Base-by-base conservation (phyloP, 2,329 filamentous ascomycete genomes). In the Monosporascus sp. region DNA sequence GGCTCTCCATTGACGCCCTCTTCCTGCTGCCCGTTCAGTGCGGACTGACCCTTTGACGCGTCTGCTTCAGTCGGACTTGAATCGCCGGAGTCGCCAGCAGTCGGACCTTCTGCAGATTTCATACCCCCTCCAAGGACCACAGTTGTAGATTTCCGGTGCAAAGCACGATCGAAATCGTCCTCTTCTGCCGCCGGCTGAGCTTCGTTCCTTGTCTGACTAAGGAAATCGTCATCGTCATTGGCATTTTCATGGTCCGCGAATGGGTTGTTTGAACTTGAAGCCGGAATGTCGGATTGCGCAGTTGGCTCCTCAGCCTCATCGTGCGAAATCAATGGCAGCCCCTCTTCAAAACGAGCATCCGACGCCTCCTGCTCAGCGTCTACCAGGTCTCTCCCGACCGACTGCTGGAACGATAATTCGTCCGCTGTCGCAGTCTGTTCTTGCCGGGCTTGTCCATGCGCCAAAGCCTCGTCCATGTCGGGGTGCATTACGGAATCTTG, bases 101-200 rank as follows among this genome's bases (percentile, higher is more conserved):
- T 34, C 19, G 44, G 41, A 9, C 31, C 48, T 24, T 51, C 26
- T 40, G 16, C 41, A 7, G 48, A 27, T 27, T 56, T 44, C n/a
- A 59, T 50, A 41, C 50, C 56, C 34, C 60, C 75, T 26, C 77
- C 73, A 53, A 90, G 71, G 1, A 87, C 85, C 67, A 90, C 83
- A 63, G 80, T 77, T 0, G 87, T 91, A 20, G 85, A 87, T 67
- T 90, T 90, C 52, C 87, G 80, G 59, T 84, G 78, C n/a, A 90
- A 61, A 1, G 68, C 53, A 40, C 62, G 66, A 43, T 64, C 67
- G 44, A 60, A 56, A 4, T 57, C 61, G 40, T 62, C 59, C 17
- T 67, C 61, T n/a, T 59, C 59, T 5, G 61, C 63, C 3, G 64
- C 61, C n/a, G 59, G 52, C n/a, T 64, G 61, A 9, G 70, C 57